Evolutionary conservation across 2,329 filamentous ascomycete genomes (phyloP).

Genomic region (Epichloe scottii): DNA sequence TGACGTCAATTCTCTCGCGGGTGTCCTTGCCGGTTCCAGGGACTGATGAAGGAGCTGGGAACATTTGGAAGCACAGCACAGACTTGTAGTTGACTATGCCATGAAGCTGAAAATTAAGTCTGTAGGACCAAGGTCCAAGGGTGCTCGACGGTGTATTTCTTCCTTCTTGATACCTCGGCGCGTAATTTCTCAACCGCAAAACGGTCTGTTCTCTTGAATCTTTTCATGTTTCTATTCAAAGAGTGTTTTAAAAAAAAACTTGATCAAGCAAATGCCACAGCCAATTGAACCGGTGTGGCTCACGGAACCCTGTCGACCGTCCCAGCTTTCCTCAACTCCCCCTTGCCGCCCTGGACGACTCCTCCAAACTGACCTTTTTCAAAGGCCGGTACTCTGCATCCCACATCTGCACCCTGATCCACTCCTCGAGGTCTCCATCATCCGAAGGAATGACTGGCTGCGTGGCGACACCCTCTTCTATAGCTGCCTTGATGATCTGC

Average conservation of each 20-base stretch:
- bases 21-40: not conserved
- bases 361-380: constrained; percentile 38
- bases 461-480: constrained; percentile 55
- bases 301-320: constrained; percentile 13
- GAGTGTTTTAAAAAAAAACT: no score
- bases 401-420: constrained; percentile 76
- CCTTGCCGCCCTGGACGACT: constrained; percentile 43
- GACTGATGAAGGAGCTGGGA: constrained; percentile 5
- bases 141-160: not conserved
- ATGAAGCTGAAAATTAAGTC: not conserved
- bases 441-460: constrained; percentile 49
- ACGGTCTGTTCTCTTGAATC: no score
- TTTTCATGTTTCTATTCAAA: no score
- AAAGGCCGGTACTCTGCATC: constrained; percentile 54
- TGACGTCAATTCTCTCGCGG: not conserved
- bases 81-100: no score
- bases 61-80: not conserved
- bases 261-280: no score
- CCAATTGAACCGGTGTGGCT: not conserved
- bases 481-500: constrained; percentile 59
- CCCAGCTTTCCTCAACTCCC: constrained; percentile 20
- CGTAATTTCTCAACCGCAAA: not conserved
- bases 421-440: constrained; percentile 47
- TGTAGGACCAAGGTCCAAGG: not conserved
- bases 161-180: not conserved